A percentile compares a stretch with the other conserved stretches of the same genome.
Conservation (phyloP, 1,284 basidiomycete genomes). For the Malassezia psittaci region DNA sequence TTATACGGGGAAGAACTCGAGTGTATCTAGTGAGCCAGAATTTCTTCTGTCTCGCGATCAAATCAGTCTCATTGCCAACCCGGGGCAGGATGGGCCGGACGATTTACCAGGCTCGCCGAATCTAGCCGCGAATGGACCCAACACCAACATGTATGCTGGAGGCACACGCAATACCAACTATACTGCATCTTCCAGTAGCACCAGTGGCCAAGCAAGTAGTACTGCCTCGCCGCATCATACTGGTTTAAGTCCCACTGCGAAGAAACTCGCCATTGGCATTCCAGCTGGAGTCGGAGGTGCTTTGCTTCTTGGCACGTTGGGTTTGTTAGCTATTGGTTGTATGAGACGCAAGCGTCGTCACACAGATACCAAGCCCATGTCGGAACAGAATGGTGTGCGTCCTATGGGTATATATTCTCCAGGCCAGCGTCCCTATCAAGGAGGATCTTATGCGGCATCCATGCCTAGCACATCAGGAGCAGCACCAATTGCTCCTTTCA, state of each 20-base stretch:
- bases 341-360: not conserved
- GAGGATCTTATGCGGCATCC: too few relatives aligned
- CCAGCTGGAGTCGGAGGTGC: conserved; percentile 16
- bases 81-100: conserved; percentile 12
- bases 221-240: not conserved
- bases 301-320: not conserved
- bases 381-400: too few relatives aligned
- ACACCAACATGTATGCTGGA: conserved; percentile 19
- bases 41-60: conserved; percentile 20
- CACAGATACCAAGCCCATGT: too few relatives aligned
- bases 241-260: not conserved
- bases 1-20: conserved; percentile 30
- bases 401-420: too few relatives aligned
- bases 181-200: not conserved
- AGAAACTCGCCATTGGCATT: conserved; percentile 13
- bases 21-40: conserved; percentile 18
- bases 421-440: too few relatives aligned
- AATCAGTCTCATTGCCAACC: conserved; percentile 16
- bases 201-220: not conserved
- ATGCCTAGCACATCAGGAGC: too few relatives aligned
- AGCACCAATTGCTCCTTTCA: too few relatives aligned
- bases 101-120: conserved; percentile 17
- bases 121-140: not conserved
- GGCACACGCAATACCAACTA: conserved; percentile 1
- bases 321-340: not conserved